Evolutionary conservation across 2,329 filamentous ascomycete species (phyloP), one percentile per base, ranked within the genome.

Genomic region (Plenodomus lindquistii): DNA sequence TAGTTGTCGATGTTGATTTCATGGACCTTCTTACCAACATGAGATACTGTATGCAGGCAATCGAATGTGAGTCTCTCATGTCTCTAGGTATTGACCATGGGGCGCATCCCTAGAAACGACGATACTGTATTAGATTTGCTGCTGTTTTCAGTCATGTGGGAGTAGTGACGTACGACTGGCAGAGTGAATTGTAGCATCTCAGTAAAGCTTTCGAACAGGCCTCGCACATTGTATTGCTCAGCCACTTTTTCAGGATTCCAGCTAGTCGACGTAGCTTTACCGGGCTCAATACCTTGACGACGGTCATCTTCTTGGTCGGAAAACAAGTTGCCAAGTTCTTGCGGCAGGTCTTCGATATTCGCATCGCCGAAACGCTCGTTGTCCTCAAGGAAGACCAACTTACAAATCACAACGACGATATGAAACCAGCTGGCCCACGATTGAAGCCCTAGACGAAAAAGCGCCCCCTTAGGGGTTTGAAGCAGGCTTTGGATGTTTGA

Each of bases 371-470:
- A 41, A 9, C 46, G 49, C 17, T 63, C 60, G 42, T 63, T 58
- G 2, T 60, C 59, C 35, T 54, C 40, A 11, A 63, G 51, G 27
- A 65, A 63, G 1, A 63, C 60, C 1, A 63, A 44, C 37, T 62
- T 65, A 48, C 62, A 65, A n/a, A 51, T 54, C 3, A 65, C 34
- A 13, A 65, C 56, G 10, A 54, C 46, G n/a, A 54, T 46, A 27
- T 65, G 63, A 45, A 63, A 61, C 57, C 59, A 65, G 11, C 47
- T 51, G 1, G 55, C 42, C 62, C 59, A 65, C 0, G 48, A 22
- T 4, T 48, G 48, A 9, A 62, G 53, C 2, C 50, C 39, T 19
- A 65, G 47, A 5, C 53, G 47, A 29, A 55, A 53, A 2, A 63
- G 47, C 15, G 35, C 40, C 19, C 19, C 13, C n/a, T 57, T 20